phyloP scores from a whole-genome alignment of 441 rosid species.

The Adansonia madagascariensis region DNA sequence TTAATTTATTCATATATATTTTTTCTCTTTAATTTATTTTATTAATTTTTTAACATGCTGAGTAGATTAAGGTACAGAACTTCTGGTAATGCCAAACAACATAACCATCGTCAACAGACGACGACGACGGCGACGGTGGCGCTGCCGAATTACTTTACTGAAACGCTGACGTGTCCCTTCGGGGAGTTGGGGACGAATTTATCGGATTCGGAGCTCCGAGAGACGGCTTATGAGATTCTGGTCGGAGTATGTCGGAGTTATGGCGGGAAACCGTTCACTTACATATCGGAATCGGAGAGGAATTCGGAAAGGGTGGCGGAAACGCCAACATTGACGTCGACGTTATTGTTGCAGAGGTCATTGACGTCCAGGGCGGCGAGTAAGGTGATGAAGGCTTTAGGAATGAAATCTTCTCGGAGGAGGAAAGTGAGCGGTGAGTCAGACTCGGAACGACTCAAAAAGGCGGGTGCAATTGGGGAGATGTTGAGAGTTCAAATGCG shows the following conservation, averaged over 20 bases:
- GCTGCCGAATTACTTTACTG: slow-evolving; percentile 34
- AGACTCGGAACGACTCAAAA: slow-evolving; percentile 44
- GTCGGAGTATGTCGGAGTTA: slow-evolving; percentile 62
- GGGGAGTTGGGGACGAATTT: slow-evolving; percentile 43
- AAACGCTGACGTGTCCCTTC: slow-evolving; percentile 48
- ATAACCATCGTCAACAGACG: neutral
- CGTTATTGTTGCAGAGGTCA: slow-evolving; percentile 27
- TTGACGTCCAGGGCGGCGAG: slow-evolving; percentile 65
- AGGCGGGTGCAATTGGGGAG: slow-evolving; percentile 59
- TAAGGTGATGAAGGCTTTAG: slow-evolving; percentile 70
- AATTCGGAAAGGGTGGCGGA: slow-evolving; percentile 34
- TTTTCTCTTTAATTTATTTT: neutral
- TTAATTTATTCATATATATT: slow-evolving; percentile 5
- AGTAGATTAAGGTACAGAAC: slow-evolving; percentile 31
- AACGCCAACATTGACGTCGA: slow-evolving; percentile 14
- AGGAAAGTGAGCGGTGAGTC: slow-evolving; percentile 44
- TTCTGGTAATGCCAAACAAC: slow-evolving; percentile 29
- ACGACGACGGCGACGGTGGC: neutral
- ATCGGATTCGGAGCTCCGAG: slow-evolving; percentile 66
- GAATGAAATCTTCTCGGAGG: slow-evolving; percentile 59
- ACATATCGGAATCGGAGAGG: slow-evolving; percentile 57
- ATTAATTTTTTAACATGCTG: slow-evolving; percentile 30
- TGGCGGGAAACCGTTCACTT: slow-evolving; percentile 64
- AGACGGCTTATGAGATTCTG: slow-evolving; percentile 75
- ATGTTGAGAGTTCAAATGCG: slow-evolving; percentile 65